These are phyloP conservation scores for Millerago galiae DNA, from an alignment of 805 yeast genomes.

Conservation along the genomic window DNA sequence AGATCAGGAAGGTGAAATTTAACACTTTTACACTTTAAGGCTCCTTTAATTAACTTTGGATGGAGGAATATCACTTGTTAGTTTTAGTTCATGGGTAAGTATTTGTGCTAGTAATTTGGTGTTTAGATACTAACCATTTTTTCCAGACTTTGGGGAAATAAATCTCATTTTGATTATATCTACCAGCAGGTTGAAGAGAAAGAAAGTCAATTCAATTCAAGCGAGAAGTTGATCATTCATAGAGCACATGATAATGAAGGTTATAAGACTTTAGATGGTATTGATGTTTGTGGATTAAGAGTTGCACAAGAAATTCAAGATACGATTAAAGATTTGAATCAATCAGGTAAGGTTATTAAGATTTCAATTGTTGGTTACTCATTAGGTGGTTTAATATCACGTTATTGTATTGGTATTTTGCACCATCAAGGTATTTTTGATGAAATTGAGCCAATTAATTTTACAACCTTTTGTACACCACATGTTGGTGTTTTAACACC, in stretches of 20 bases:
- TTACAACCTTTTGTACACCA: conserved; percentile 62
- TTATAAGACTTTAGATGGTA: conserved; percentile 78
- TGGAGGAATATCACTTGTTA: conserved; percentile 7
- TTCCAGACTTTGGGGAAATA: conserved; percentile 70
- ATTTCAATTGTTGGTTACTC: conserved; percentile 80
- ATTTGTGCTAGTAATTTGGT: background rate
- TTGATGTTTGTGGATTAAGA: conserved; percentile 76
- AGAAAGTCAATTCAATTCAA: conserved; percentile 20
- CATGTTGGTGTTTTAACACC: conserved; percentile 65
- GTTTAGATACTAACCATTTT: conserved; percentile 1
- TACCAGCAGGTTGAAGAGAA: conserved; percentile 35
- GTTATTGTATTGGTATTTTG: conserved; percentile 73
- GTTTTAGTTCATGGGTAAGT: conserved; percentile 14
- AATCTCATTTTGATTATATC: conserved; percentile 59
- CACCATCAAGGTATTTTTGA: conserved; percentile 47
- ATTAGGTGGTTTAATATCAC: conserved; percentile 73
- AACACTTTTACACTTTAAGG: no score
- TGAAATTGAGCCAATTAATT: conserved; percentile 48
- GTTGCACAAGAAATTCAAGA: conserved; percentile 59
- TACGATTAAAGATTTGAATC: conserved; percentile 27
- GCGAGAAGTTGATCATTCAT: conserved; percentile 15
- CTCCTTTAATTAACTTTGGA: no score
- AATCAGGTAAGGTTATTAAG: conserved; percentile 40
- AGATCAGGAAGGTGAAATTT: no score
- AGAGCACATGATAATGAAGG: conserved; percentile 34